A percentile compares a stretch with the other conserved stretches of the same genome.
Conservation (phyloP, 2,329 filamentous ascomycete genomes). For the Tetracladium maxilliforme region DNA sequence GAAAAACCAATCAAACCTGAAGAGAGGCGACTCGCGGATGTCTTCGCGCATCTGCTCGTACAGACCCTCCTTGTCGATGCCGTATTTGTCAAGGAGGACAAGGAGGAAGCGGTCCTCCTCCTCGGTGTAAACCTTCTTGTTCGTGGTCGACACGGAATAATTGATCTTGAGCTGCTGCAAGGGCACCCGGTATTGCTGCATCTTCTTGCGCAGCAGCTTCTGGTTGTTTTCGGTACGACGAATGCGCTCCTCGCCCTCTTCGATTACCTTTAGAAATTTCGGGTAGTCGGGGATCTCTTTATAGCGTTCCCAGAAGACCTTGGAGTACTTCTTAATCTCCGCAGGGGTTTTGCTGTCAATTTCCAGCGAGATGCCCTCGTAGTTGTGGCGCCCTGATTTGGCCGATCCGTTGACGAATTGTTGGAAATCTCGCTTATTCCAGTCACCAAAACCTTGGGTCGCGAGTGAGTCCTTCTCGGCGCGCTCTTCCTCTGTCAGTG, state of each 20-base stretch:
- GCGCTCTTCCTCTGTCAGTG: conserved; percentile 78
- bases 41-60: conserved; percentile 96
- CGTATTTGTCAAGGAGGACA: conserved; percentile 83
- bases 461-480: conserved; percentile 75
- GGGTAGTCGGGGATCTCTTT: conserved; percentile 78
- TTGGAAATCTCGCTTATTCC: conserved; percentile 96
- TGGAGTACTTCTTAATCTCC: conserved; percentile 83
- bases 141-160: conserved; percentile 96
- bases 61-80: conserved; percentile 78
- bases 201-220: conserved; percentile 88
- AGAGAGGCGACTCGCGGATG: conserved; percentile 84
- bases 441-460: conserved; percentile 75
- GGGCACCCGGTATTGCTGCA: conserved; percentile 91
- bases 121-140: conserved; percentile 99
- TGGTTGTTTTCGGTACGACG: conserved; percentile 84
- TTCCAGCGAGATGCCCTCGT: conserved; percentile 71
- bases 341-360: conserved; percentile 78
- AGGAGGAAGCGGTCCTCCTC: conserved; percentile 94
- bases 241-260: conserved; percentile 81
- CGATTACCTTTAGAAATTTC: conserved; percentile 80
- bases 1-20: conserved; percentile 99
- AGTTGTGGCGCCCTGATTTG: conserved; percentile 79
- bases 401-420: conserved; percentile 94
- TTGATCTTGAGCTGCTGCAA: conserved; percentile 97
- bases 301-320: conserved; percentile 94